Base-by-base conservation (phyloP, 1,139 yeast genomes). In the Magnusiomyces magnusii region DNA sequence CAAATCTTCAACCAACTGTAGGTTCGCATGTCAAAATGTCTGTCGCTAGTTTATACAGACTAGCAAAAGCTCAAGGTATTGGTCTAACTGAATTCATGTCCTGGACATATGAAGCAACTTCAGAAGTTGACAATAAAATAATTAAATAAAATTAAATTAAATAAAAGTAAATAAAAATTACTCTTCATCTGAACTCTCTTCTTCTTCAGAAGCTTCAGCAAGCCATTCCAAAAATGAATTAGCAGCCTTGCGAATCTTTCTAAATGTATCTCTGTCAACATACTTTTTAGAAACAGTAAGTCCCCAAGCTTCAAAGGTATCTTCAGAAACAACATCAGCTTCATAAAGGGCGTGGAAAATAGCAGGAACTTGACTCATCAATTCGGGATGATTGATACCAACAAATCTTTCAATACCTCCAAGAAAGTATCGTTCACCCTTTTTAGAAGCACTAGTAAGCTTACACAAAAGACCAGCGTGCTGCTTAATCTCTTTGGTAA, bases 321-420 rank as follows among this genome's bases (percentile, higher is more conserved):
- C 96, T 76, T 93, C 99, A 58, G 90, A 82, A 60, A 89, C 77
- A 61, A 93, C 76, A 67, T 93, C 99, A 66, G 82, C 79, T 70
- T 92, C 91, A 75, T 93, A 95, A 58, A 90, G 77, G 67, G 82
- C 79, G 75, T 89, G 83, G 70, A 93, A 80, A 63, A 93, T 84
- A 74, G 88, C 89, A 65, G 98, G 95, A 58, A 92, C 80, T 60
- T 77, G 71, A 60, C 87, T 80, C 67, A 89, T 82, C 69, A 91
- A 79, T n/a, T 81, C 86, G 50, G 88, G 87, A 68, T 87, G 83
- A 70, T 86, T 88, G 64, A 87, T 76, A 63, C 98, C 99, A 66
- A 93, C 77, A 72, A 90, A 84, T 73, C 99, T 86, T 78, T 93
- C 99, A 67, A 93, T 80, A 63, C 99, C 99, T 66, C 99, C 99